Conservation (phyloP, 73 alveolate genomes). For the Uronychia binucleata region DNA sequence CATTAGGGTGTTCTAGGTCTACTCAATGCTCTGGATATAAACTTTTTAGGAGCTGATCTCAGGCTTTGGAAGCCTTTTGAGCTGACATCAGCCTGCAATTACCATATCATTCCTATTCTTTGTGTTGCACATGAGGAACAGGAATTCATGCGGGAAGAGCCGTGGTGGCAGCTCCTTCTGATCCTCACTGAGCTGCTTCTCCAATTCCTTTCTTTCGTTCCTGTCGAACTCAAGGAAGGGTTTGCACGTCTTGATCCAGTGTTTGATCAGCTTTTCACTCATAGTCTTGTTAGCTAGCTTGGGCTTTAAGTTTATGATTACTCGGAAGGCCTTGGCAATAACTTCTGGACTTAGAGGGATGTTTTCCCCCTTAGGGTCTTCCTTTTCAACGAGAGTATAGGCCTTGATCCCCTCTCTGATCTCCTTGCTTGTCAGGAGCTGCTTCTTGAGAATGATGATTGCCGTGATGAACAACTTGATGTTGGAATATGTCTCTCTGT, state of each 20-base stretch:
- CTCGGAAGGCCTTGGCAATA: constrained; percentile 27
- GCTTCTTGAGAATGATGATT: constrained; percentile 10
- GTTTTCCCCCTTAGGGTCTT: constrained; percentile 23
- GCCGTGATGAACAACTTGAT: constrained; percentile 26
- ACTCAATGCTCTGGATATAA: not conserved
- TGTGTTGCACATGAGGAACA: constrained; percentile 34
- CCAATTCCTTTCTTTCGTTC: constrained; percentile 7
- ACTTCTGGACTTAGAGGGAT: constrained; percentile 33
- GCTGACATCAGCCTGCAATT: not conserved
- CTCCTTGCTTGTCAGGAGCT: constrained; percentile 22
- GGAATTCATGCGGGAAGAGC: constrained; percentile 57
- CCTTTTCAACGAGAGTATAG: constrained; percentile 34
- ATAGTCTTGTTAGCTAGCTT: constrained; percentile 15
- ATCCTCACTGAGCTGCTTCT: constrained; percentile 11
- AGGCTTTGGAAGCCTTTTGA: not conserved
- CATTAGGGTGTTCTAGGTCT: not conserved
- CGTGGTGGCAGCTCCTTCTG: constrained; percentile 21
- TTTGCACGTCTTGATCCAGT: constrained; percentile 41
- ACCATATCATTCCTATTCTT: not conserved
- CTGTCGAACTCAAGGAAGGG: constrained; percentile 27
- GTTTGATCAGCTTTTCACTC: constrained; percentile 29
- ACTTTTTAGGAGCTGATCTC: not conserved
- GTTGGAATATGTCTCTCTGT: constrained; percentile 56
- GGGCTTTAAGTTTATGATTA: not conserved
- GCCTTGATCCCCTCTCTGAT: constrained; percentile 41